Base-by-base conservation (phyloP, 352 stramenopile species). In the Pythium aquatile region DNA sequence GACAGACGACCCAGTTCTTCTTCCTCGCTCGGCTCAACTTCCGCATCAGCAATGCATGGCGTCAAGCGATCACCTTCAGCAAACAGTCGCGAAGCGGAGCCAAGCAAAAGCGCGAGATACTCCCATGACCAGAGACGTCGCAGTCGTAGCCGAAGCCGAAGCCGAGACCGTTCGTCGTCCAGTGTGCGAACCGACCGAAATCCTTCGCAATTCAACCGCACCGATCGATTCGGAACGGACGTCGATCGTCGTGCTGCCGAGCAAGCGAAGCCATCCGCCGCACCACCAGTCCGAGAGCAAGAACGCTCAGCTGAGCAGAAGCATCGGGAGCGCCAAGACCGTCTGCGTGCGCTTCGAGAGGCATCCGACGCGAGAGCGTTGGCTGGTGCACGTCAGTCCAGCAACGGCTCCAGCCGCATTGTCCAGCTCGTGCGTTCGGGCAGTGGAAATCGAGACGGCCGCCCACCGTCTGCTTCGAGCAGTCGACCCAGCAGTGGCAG, bases 291-390 rank as follows among this genome's bases (percentile, higher is more conserved):
- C 4, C 56, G 51, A 13, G 55, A 61, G 26, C 6, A 29, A n/a
- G 63, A 61, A 26, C 37, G 63, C 17, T 61, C 57, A 6, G 57
- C 55, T 0, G 66, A 57, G 29, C 37, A 72, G 49, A 76, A 78
- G 35, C 72, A 74, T n/a, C 39, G 40, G 0, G 61, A 70, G 5
- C 57, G 70, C 1, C 70, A 72, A 28, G 59, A 63, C 26, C 69
- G 70, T 5, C 53, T 71, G 11, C 56, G 52, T 13, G 58, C 58
- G 1, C 57, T 73, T 28, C 58, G 62, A 2, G 52, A 70, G 1
- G 46, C 4, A 3, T 33, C 40, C 1, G 39, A 59, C 20, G n/a
- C 55, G 16, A 55, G 52, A 40, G 57, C 54, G 20, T 24, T 40
- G 14, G 35, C 30, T 7, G 49, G 44, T 13, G 44, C 17, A 30